Percentiles rank a stretch among this genome's conserved stretches.
phyloP scores from a whole-genome alignment of 257 asterid species.

The Verbascum thapsus region DNA sequence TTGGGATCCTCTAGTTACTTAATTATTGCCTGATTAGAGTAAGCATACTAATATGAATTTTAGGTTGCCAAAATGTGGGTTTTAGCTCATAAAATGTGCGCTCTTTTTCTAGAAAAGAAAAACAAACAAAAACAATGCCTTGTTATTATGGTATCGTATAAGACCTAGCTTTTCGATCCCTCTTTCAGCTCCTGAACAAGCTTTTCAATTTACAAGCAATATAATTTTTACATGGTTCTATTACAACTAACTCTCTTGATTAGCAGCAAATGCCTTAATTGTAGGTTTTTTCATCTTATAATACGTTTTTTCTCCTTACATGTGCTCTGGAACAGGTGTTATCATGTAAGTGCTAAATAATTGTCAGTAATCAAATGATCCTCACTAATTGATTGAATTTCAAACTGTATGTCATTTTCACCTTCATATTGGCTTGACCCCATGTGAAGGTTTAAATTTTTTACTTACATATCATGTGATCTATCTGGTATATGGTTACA shows the following conservation, averaged over 20 bases:
- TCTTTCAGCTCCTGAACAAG: background rate
- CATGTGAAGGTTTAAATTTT: conserved; percentile 9
- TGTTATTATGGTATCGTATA: background rate
- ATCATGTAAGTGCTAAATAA: conserved; percentile 62
- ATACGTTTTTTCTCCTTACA: background rate
- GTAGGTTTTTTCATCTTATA: conserved; percentile 21
- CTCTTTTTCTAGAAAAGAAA: no score
- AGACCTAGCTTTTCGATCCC: background rate
- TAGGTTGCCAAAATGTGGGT: conserved; percentile 5
- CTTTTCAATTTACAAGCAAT: conserved; percentile 1
- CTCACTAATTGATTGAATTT: background rate
- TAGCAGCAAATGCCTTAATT: background rate
- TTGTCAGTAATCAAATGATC: conserved; percentile 8
- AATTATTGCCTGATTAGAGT: background rate
- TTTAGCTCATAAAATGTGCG: no score
- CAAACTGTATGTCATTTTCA: background rate
- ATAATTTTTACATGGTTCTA: background rate
- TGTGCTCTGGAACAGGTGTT: conserved; percentile 54
- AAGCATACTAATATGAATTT: background rate
- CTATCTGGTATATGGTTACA: conserved; percentile 33
- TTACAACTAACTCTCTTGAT: background rate
- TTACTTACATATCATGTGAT: conserved; percentile 6
- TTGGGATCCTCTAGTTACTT: conserved; percentile 19
- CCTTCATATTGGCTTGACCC: background rate
- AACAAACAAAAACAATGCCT: no score